A percentile compares a stretch with the other conserved stretches of the same genome.
Conservation (phyloP, 352 stramenopile genomes). For the Phytopythium chamaehyphon region DNA sequence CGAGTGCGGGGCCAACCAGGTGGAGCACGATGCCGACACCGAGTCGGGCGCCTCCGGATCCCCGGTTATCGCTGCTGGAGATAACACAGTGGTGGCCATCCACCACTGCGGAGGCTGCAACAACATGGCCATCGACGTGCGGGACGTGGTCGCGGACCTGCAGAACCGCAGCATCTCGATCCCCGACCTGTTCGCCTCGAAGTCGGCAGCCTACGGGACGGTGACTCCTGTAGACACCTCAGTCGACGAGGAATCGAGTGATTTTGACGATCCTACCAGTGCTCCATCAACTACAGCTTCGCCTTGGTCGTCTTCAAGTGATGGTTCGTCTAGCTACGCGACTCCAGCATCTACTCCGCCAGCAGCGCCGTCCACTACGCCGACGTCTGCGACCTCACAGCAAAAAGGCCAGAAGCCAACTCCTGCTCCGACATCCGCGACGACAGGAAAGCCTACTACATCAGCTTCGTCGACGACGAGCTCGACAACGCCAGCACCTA, state of each 20-base stretch:
- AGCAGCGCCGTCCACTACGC: background rate
- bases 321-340: background rate
- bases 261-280: no score
- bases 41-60: constrained; percentile 41
- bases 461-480: no score
- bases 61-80: constrained; percentile 27
- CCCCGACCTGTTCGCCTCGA: constrained; percentile 29
- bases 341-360: no score
- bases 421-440: background rate
- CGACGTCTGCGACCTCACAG: background rate
- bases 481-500: constrained; percentile 6
- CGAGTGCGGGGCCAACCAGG: constrained; percentile 31
- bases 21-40: constrained; percentile 45
- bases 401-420: background rate
- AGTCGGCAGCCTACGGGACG: no score
- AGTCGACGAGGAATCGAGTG: no score
- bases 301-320: background rate
- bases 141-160: constrained; percentile 35
- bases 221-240: no score
- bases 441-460: background rate
- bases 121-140: constrained; percentile 40
- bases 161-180: constrained; percentile 27
- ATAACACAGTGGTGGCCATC: constrained; percentile 49
- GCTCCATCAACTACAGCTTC: constrained; percentile 8
- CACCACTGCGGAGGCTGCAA: constrained; percentile 53